Evolutionary conservation across 2,329 filamentous ascomycete species (phyloP), one percentile per base, ranked within the genome.

Genomic region (Colletotrichum karsti): DNA sequence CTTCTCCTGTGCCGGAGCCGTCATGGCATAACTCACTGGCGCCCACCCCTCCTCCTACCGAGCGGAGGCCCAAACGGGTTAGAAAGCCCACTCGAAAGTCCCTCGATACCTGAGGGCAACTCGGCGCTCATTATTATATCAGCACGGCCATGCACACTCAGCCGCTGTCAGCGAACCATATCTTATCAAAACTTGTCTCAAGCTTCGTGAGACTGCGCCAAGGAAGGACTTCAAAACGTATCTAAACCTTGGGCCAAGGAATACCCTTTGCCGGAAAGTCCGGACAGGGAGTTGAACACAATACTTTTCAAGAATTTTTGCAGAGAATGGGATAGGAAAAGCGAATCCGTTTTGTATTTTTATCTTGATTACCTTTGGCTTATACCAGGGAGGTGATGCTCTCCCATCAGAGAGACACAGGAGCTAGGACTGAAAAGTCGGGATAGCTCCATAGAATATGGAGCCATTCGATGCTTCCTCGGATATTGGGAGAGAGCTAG

Each of bases 331-430:
- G 30, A 24, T 20, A 46, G 42, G 35, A 66, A 60, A 65, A 62
- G 48, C 62, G 50, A 37, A 61, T 50, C 28, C 20, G 22, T 30
- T 26, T 51, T 69, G 61, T 68, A 68, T 24, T 65, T 54, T 59
- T 58, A 68, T 64, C 39, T 64, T 44, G 44, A 59, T 54, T 54
- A 46, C 46, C 53, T 35, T 65, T 65, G 60, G 24, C 37, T 54
- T 59, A 64, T 64, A 59, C 65, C 54, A 64, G 20, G 35, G 53
- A 39, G 30, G 22, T 28, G 13, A 48, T 39, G 33, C 20, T 56
- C 33, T 26, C 54, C 65, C 46, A 24, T 33, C 30, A 28, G 26
- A 53, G 33, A 55, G 60, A 33, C 54, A 30, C 20, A 41, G 24
- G 39, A 41, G 51, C 58, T 42, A 20, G 41, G 42, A 20, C 51